Percentiles rank a stretch among this genome's conserved stretches.
Evolutionary conservation across 306 rosid species (phyloP).

Genomic region (Pyrus communis): DNA sequence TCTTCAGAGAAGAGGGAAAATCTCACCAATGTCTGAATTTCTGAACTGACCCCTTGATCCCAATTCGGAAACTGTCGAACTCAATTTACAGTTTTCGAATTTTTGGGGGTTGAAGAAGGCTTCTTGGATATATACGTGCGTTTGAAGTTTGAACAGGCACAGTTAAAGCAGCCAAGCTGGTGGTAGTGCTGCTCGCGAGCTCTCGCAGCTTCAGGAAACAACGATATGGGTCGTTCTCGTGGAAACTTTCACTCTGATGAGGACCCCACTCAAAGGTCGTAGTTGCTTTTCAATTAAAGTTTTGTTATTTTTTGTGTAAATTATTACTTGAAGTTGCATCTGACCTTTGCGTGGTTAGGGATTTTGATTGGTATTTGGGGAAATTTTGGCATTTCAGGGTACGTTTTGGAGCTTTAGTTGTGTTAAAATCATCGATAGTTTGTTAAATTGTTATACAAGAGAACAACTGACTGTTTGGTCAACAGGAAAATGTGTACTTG

Average conservation of each 20-base stretch:
- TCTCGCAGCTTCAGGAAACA: constrained; percentile 20
- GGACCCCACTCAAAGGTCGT: constrained; percentile 85
- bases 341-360: neutral
- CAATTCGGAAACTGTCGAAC: neutral
- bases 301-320: neutral
- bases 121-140: neutral
- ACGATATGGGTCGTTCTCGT: constrained; percentile 94
- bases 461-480: neutral
- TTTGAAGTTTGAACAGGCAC: neutral
- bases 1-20: neutral
- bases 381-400: neutral
- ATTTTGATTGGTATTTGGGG: neutral
- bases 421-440: neutral
- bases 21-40: neutral
- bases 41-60: neutral
- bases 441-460: neutral
- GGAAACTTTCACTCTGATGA: constrained; percentile 80
- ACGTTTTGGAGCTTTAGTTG: neutral
- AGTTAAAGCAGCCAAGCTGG: neutral
- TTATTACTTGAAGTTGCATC: constrained; percentile 1
- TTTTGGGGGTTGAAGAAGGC: neutral
- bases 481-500: neutral
- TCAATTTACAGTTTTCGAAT: neutral
- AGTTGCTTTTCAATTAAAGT: neutral
- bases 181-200: constrained; percentile 6